Conservation (phyloP, 2,329 filamentous ascomycete genomes). For the Cercospora sp. region DNA sequence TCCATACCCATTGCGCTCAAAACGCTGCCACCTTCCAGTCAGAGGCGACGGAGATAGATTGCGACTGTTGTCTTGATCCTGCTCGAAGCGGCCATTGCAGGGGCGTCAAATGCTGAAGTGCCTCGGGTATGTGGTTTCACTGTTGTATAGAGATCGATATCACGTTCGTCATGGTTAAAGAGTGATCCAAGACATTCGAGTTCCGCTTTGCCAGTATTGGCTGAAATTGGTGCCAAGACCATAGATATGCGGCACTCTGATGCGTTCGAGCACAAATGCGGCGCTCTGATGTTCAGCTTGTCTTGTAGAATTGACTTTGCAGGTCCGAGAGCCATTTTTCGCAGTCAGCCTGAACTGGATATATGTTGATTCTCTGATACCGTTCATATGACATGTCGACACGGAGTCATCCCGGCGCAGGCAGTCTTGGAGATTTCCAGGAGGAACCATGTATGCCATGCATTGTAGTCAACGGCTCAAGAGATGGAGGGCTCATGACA, state of each 20-base stretch:
- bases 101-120: background rate
- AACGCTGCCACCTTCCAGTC: constrained; percentile 2
- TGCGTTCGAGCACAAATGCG: background rate
- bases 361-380: background rate
- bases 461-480: background rate
- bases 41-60: background rate
- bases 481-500: background rate
- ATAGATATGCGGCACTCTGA: background rate
- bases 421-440: background rate
- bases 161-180: background rate
- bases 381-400: background rate
- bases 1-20: constrained; percentile 26
- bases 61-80: background rate
- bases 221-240: background rate
- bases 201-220: background rate
- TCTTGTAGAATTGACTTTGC: background rate
- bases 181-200: background rate
- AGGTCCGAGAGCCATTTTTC: background rate
- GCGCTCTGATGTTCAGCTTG: background rate
- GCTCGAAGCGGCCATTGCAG: background rate
- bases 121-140: background rate
- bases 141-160: background rate
- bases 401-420: background rate
- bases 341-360: background rate
- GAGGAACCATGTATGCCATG: background rate